These are phyloP conservation scores for Coemansia aciculifera DNA, from an alignment of 192 early-diverging fungal genomes.

Conservation along the genomic window DNA sequence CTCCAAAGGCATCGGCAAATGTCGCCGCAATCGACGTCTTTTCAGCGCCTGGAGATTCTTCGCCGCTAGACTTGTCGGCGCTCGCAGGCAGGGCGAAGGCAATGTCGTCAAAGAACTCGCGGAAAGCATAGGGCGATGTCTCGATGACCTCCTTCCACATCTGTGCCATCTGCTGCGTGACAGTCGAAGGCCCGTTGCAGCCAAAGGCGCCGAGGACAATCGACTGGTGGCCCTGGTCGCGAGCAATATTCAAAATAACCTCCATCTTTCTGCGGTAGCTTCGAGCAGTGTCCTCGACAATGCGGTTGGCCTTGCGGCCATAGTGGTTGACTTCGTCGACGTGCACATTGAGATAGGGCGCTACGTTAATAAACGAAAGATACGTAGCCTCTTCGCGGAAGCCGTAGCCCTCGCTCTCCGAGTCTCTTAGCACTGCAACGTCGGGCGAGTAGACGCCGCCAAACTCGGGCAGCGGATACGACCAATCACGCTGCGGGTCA, in stretches of 20 bases:
- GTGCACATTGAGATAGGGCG: conserved; percentile 50
- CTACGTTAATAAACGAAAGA: conserved; percentile 51
- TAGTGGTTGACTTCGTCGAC: conserved; percentile 49
- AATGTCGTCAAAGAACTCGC: conserved; percentile 56
- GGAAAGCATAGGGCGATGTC: conserved; percentile 50
- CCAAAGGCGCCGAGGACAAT: conserved; percentile 55
- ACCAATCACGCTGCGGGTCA: conserved; percentile 45
- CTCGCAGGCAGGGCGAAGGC: conserved; percentile 38
- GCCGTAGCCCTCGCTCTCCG: conserved; percentile 48
- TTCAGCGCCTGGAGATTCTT: conserved; percentile 37
- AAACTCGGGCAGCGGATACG: conserved; percentile 55
- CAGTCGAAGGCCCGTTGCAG: conserved; percentile 38
- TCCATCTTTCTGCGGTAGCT: conserved; percentile 54
- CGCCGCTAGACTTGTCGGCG: conserved; percentile 20
- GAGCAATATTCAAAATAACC: conserved; percentile 51
- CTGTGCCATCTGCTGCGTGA: conserved; percentile 39
- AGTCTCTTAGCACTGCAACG: conserved; percentile 50
- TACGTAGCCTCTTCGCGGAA: conserved; percentile 51
- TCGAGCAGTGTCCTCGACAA: conserved; percentile 48
- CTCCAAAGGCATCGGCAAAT: conserved; percentile 46
- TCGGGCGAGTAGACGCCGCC: conserved; percentile 57
- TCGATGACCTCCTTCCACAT: conserved; percentile 56
- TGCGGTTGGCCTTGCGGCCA: conserved; percentile 48
- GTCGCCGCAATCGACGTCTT: conserved; percentile 28
- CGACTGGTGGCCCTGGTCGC: conserved; percentile 52